Evolutionary conservation across 495 filamentous ascomycete genomes (phyloP), one percentile per base, ranked within the genome.

Genomic region (Cercophora samala): DNA sequence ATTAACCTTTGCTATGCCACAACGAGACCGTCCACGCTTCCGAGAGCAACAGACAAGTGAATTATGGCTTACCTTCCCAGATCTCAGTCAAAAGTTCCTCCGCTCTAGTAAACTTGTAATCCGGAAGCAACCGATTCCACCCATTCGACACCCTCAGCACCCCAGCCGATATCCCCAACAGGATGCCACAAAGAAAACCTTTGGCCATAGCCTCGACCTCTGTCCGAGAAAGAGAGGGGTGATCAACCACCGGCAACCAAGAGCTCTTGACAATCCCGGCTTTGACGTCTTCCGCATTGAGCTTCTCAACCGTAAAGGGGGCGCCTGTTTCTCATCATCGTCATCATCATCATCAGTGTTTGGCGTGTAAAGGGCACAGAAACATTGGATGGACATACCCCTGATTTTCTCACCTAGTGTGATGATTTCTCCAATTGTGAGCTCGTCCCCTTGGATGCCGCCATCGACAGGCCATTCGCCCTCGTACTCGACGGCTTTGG

Each of bases 71-170:
- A 58, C 70, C 74, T 73, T 37, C 21, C 32, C 61, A 56, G 22
- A 52, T 29, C 4, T 21, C 58, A 18, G 68, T 66, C 18, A 87
- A 68, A 58, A 87, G 85, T 0, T 79, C 75, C 68, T 84, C 80
- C 8, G 73, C 68, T 22, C 65, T 11, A n/a, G 77, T 81, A 64
- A 87, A 84, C 68, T 82, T 63, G 63, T 82, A 85, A 23, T 84
- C 80, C 0, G 84, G 82, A 18, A 87, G 69, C 21, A 86, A 63
- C 21, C 72, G 74, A 70, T 87, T 87, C 71, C 75, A 82, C 67
- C 81, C 82, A 64, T 84, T 80, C 17, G 81, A 83, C 0, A 82
- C 74, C 54, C 73, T 66, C 68, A 72, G 83, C 0, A 73, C 78
- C 11, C 80, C 79, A 0, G 71, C 74, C 0, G 71, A 62, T 60